These are phyloP conservation scores for Heterobasidion irregulare DNA, from an alignment of 1,284 basidiomycete species.

Conservation along the genomic window DNA sequence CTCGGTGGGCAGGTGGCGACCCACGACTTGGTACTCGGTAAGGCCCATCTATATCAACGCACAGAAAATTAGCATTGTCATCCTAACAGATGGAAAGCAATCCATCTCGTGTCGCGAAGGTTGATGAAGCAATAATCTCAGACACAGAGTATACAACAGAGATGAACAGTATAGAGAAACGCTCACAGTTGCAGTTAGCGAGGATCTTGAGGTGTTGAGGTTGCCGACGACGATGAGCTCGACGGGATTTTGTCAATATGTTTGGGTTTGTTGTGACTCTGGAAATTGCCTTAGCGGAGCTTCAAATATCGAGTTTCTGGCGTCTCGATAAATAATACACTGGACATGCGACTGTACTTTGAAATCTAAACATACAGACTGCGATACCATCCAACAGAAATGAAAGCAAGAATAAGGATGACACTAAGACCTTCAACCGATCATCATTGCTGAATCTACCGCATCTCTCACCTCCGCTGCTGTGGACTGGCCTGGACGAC, in stretches of 20 bases:
- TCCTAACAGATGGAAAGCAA: slow-evolving; percentile 3
- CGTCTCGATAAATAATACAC: no score
- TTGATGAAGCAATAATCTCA: background rate
- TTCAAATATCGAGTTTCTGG: background rate
- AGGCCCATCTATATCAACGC: slow-evolving; percentile 33
- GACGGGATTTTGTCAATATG: background rate
- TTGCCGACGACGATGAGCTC: slow-evolving; percentile 13
- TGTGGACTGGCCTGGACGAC: slow-evolving; percentile 32
- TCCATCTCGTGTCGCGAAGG: slow-evolving; percentile 5
- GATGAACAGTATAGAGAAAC: no score
- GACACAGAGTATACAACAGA: background rate
- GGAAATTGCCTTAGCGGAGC: slow-evolving; percentile 3
- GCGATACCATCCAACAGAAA: background rate
- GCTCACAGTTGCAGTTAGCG: slow-evolving; percentile 9
- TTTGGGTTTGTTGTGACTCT: slow-evolving; percentile 10
- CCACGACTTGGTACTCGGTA: slow-evolving; percentile 93
- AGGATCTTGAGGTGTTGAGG: slow-evolving; percentile 15
- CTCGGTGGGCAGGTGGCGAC: slow-evolving; percentile 95
- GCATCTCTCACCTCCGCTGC: slow-evolving; percentile 20
- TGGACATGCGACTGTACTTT: no score
- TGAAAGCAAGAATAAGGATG: background rate
- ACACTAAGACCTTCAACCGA: slow-evolving; percentile 10
- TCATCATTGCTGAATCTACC: slow-evolving; percentile 33
- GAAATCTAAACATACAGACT: no score
- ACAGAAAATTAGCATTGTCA: slow-evolving; percentile 5